Evolutionary conservation across 306 rosid species (phyloP).

Genomic region (Hippophae gyantsensis): DNA sequence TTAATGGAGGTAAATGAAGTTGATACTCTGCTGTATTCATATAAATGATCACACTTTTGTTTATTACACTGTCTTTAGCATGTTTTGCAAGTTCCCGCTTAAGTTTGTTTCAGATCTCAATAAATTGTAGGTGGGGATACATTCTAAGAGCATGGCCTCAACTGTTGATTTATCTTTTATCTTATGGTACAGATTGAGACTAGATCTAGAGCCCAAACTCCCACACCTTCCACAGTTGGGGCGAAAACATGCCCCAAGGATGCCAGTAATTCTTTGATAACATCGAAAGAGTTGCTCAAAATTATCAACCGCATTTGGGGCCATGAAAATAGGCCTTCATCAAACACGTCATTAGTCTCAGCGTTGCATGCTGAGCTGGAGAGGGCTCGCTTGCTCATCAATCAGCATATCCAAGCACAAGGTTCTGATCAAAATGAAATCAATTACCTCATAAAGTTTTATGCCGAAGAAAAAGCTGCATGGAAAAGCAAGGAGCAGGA

Average conservation of each 20-base stretch:
- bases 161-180: not conserved
- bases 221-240: slow-evolving; percentile 48
- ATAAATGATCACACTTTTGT: too few relatives aligned
- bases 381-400: slow-evolving; percentile 84
- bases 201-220: slow-evolving; percentile 71
- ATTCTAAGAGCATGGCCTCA: not conserved
- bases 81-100: too few relatives aligned
- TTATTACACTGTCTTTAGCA: too few relatives aligned
- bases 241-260: slow-evolving; percentile 69
- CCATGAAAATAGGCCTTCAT: slow-evolving; percentile 77
- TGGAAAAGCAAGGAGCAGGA: slow-evolving; percentile 84
- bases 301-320: slow-evolving; percentile 90
- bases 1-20: slow-evolving; percentile 65
- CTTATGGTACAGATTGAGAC: slow-evolving; percentile 55
- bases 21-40: not conserved
- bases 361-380: slow-evolving; percentile 92
- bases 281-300: slow-evolving; percentile 87
- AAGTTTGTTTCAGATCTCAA: not conserved
- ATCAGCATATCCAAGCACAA: slow-evolving; percentile 87
- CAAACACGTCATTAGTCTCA: slow-evolving; percentile 84
- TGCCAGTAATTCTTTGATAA: slow-evolving; percentile 76
- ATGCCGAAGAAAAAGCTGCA: slow-evolving; percentile 87
- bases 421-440: slow-evolving; percentile 71
- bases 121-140: too few relatives aligned
- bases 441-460: slow-evolving; percentile 72